Percentiles rank a stretch among this genome's conserved stretches.
Evolutionary conservation across 148 eudicot species (phyloP).

Genomic region (Dianthus caryophyllus): DNA sequence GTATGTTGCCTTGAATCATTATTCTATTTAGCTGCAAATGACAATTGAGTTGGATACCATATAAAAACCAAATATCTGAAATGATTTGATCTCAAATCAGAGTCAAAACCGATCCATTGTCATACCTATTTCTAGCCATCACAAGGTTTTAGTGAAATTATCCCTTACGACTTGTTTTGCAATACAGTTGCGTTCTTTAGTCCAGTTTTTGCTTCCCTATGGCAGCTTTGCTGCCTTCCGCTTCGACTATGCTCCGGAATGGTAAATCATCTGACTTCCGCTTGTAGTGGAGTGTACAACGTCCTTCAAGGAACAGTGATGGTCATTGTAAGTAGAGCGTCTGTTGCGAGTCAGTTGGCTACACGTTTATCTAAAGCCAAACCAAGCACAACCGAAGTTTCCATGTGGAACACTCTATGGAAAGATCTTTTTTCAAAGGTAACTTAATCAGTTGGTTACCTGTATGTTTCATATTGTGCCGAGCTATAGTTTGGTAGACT

Average conservation of each 20-base stretch:
- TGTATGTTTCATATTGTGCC: background rate
- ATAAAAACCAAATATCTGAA: no score
- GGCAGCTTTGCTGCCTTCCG: conserved; percentile 26
- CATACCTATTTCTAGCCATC: background rate
- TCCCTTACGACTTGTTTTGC: conserved; percentile 9
- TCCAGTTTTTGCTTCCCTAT: conserved; percentile 22
- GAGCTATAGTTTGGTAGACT: background rate
- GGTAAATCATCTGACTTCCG: conserved; percentile 33
- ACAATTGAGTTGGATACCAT: no score
- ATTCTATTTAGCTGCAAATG: background rate
- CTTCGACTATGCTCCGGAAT: conserved; percentile 49
- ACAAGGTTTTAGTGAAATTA: background rate
- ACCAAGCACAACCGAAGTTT: conserved; percentile 51
- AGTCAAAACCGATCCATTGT: background rate
- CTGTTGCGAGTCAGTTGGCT: conserved; percentile 20
- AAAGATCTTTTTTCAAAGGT: conserved; percentile 89
- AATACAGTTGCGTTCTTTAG: conserved; percentile 27
- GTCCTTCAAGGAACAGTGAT: conserved; percentile 29
- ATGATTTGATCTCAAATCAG: no score
- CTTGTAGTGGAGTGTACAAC: conserved; percentile 32
- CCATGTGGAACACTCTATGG: conserved; percentile 78
- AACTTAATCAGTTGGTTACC: background rate
- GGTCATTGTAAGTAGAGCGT: conserved; percentile 24
- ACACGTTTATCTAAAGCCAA: conserved; percentile 47
- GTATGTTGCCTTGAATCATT: conserved; percentile 28